Evolutionary conservation across 75 land plant species (phyloP).

Genomic region (Picea sitchensis): DNA sequence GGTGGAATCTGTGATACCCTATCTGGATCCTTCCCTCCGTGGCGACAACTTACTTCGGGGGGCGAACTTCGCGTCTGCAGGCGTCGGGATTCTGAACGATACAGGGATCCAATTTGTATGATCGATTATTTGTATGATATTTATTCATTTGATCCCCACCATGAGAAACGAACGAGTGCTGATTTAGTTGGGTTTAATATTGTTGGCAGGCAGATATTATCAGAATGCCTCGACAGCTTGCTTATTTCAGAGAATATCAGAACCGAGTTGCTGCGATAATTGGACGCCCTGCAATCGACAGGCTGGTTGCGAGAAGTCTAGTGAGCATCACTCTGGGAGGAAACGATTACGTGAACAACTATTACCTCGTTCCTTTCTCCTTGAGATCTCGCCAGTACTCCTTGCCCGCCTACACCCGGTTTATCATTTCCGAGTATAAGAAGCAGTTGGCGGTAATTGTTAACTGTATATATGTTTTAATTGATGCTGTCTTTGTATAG

Average conservation of each 20-base stretch:
- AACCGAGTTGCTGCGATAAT: constrained; percentile 31
- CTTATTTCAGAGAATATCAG: constrained; percentile 50
- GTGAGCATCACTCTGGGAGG: constrained; percentile 51
- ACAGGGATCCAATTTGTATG: constrained; percentile 53
- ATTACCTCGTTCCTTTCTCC: constrained; percentile 60
- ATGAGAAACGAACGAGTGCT: neutral
- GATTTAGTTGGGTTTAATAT: neutral
- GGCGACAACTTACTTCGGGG: constrained; percentile 37
- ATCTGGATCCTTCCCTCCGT: constrained; percentile 20
- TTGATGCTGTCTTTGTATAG: neutral
- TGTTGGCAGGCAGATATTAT: constrained; percentile 49
- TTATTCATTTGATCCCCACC: neutral
- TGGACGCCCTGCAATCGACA: constrained; percentile 25
- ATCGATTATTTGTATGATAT: neutral
- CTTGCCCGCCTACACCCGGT: constrained; percentile 38
- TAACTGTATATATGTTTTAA: neutral
- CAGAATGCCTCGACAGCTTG: constrained; percentile 40
- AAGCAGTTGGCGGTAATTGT: constrained; percentile 47
- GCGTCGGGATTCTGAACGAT: constrained; percentile 50
- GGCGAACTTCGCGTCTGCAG: constrained; percentile 57
- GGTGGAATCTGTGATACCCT: constrained; percentile 24
- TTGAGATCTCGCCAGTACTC: constrained; percentile 47
- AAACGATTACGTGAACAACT: constrained; percentile 87
- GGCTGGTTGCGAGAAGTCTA: constrained; percentile 33
- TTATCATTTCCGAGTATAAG: constrained; percentile 29